A percentile compares a stretch with the other conserved stretches of the same genome.
These are phyloP conservation scores for Coemansia sp. DNA, from an alignment of 192 early-diverging fungal species.

Conservation along the genomic window DNA sequence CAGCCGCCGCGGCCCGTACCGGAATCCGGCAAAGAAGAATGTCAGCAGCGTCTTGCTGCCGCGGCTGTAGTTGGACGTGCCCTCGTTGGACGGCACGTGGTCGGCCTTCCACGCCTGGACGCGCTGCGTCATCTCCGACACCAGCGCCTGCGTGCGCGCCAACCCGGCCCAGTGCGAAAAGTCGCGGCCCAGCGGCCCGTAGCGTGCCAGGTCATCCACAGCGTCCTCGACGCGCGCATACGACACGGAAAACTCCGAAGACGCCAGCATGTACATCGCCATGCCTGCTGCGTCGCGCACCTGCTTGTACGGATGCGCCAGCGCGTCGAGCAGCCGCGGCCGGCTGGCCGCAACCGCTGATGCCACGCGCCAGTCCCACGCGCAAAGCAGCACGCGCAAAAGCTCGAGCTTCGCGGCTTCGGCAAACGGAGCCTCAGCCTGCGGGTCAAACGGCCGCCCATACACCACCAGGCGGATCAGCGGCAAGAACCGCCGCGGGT, in stretches of 20 bases:
- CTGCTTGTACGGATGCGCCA: constrained; percentile 87
- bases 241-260: constrained; percentile 62
- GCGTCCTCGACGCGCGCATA: constrained; percentile 49
- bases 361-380: constrained; percentile 73
- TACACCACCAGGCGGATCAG: constrained; percentile 68
- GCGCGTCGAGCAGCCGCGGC: constrained; percentile 39
- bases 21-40: constrained; percentile 28
- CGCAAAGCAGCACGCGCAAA: constrained; percentile 58
- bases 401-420: constrained; percentile 82
- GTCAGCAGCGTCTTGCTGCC: constrained; percentile 49
- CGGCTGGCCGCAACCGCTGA: constrained; percentile 31
- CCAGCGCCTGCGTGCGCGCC: constrained; percentile 19
- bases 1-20: constrained; percentile 27
- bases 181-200: constrained; percentile 45
- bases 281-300: constrained; percentile 78
- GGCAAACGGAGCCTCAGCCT: constrained; percentile 76
- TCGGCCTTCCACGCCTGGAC: constrained; percentile 35
- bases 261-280: constrained; percentile 65
- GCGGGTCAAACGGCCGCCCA: constrained; percentile 62
- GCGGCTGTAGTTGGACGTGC: constrained; percentile 46
- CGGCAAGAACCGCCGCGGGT: constrained; percentile 77
- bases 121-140: constrained; percentile 22
- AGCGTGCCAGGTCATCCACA: constrained; percentile 35
- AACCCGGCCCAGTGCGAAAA: constrained; percentile 48
- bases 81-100: constrained; percentile 44